Evolutionary conservation across 371 early-diverging fungal species (phyloP).

Genomic region (Actinomortierella wolfii): DNA sequence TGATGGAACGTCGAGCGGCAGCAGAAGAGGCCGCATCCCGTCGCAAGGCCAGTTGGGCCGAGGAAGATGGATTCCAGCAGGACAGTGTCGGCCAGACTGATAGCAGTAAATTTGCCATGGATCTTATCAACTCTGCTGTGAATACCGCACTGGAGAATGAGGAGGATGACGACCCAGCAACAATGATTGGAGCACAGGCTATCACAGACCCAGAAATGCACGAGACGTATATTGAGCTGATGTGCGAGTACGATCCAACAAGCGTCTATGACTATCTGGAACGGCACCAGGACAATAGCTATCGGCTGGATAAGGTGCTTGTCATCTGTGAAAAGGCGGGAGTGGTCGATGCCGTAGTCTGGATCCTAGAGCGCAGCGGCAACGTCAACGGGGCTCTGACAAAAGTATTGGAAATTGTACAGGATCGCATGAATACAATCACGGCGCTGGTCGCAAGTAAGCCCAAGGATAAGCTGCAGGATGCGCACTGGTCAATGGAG

Average conservation of each 20-base stretch:
- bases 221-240: conserved; percentile 70
- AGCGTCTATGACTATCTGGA: conserved; percentile 68
- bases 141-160: background rate
- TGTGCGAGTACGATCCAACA: conserved; percentile 72
- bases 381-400: conserved; percentile 69
- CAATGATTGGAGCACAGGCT: conserved; percentile 19
- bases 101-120: no score
- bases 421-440: conserved; percentile 53
- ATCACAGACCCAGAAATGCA: conserved; percentile 54
- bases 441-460: conserved; percentile 51
- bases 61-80: background rate
- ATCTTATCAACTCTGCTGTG: no score
- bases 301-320: conserved; percentile 61
- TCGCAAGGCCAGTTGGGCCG: background rate
- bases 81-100: no score
- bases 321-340: conserved; percentile 60
- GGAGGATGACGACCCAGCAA: conserved; percentile 1
- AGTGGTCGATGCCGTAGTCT: conserved; percentile 75
- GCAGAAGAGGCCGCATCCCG: conserved; percentile 5
- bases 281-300: conserved; percentile 60
- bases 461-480: conserved; percentile 22
- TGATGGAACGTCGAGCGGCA: conserved; percentile 3
- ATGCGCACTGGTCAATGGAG: conserved; percentile 57
- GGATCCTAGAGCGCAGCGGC: conserved; percentile 79
- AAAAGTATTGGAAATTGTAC: conserved; percentile 66